A percentile compares a stretch with the other conserved stretches of the same genome.
phyloP scores from a whole-genome alignment of 2,329 filamentous ascomycete genomes.

The Ascosphaera aggregata region DNA sequence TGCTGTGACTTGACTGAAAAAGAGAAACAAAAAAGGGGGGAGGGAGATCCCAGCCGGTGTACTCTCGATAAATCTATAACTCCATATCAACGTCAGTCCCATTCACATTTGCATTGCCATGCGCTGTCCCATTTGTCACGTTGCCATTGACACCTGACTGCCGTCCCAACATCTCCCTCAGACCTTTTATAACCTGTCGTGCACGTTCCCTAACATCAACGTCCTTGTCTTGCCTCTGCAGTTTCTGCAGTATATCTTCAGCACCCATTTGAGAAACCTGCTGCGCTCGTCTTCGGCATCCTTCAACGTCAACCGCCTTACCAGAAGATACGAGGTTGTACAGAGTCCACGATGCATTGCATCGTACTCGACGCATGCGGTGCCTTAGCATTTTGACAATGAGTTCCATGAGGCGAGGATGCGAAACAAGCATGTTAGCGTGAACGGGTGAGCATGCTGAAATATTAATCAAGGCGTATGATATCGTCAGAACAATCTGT shows the following conservation, averaged over 20 bases:
- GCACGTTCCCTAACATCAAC: slow-evolving; percentile 66
- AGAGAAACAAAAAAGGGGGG: no score
- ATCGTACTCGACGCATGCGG: slow-evolving; percentile 47
- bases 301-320: slow-evolving; percentile 40
- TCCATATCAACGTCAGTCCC: background rate
- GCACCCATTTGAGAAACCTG: slow-evolving; percentile 53
- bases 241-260: slow-evolving; percentile 36
- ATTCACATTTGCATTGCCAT: background rate
- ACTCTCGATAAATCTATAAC: no score
- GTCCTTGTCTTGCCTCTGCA: slow-evolving; percentile 42
- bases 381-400: slow-evolving; percentile 53
- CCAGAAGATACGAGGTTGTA: slow-evolving; percentile 74
- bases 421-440: slow-evolving; percentile 51
- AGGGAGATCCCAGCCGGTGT: no score
- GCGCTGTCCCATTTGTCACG: no score
- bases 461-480: slow-evolving; percentile 70
- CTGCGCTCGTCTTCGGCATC: slow-evolving; percentile 40
- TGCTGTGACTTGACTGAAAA: no score
- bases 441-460: slow-evolving; percentile 61
- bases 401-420: slow-evolving; percentile 50
- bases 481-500: slow-evolving; percentile 54
- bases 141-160: background rate
- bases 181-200: slow-evolving; percentile 25
- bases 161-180: background rate
- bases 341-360: slow-evolving; percentile 59